These are phyloP conservation scores for Sedum album DNA, from an alignment of 164 flowering plant species.

Conservation along the genomic window DNA sequence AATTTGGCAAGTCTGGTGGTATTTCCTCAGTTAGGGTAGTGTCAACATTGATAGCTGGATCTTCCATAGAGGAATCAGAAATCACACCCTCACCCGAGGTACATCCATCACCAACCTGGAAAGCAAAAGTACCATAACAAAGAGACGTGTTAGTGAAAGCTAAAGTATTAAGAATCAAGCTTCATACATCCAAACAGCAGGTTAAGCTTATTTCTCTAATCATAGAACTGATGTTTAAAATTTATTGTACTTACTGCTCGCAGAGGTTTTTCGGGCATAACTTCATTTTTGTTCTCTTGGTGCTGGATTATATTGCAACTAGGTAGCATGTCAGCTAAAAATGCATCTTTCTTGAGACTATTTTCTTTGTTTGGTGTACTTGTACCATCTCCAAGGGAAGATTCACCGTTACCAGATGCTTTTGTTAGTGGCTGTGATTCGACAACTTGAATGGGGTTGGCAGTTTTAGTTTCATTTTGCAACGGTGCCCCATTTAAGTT, in stretches of 20 bases:
- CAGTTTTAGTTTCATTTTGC: neutral
- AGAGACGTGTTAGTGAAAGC: neutral
- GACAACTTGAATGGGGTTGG: neutral
- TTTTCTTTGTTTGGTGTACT: neutral
- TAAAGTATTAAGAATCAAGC: neutral
- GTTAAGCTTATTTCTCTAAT: no score
- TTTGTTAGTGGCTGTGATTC: neutral
- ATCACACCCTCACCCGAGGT: constrained; percentile 2
- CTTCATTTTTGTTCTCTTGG: neutral
- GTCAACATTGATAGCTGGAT: neutral
- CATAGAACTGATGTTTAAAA: neutral
- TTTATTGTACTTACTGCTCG: neutral
- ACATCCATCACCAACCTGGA: constrained; percentile 19
- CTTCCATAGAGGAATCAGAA: constrained; percentile 10
- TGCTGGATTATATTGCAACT: no score
- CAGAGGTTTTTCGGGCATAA: neutral
- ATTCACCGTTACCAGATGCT: neutral
- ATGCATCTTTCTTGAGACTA: neutral
- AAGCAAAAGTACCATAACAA: constrained; percentile 2
- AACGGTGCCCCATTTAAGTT: neutral
- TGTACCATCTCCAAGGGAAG: neutral
- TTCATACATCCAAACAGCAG: neutral
- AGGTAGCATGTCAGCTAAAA: no score
- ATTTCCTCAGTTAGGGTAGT: neutral
- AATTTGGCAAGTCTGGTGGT: neutral